These are phyloP conservation scores for Metarhizium guizhouense DNA, from an alignment of 2,329 filamentous ascomycete species.

Conservation along the genomic window DNA sequence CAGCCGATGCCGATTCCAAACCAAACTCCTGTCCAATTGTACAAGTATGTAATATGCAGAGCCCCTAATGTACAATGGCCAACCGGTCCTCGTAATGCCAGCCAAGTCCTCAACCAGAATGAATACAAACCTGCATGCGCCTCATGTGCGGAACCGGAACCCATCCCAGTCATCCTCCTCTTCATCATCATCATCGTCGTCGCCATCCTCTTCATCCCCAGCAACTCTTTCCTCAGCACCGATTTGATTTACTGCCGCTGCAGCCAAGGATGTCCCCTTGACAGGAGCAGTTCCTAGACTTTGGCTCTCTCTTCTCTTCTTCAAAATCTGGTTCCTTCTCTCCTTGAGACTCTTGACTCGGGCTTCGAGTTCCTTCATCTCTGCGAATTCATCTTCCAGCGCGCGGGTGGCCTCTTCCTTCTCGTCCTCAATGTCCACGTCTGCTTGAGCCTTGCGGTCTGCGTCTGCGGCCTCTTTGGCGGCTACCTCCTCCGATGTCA, in stretches of 20 bases:
- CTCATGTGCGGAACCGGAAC: constrained; percentile 36
- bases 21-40: background rate
- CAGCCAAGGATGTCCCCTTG: constrained; percentile 7
- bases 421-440: constrained; percentile 53
- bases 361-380: constrained; percentile 72
- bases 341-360: constrained; percentile 61
- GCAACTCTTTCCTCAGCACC: constrained; percentile 14
- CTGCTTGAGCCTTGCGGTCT: constrained; percentile 44
- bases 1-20: background rate
- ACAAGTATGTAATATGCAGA: background rate
- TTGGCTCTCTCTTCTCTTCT: constrained; percentile 23
- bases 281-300: constrained; percentile 17
- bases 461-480: constrained; percentile 43
- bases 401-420: constrained; percentile 67
- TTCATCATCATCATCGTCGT: constrained; percentile 42
- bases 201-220: constrained; percentile 25
- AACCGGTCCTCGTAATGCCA: background rate
- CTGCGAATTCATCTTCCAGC: constrained; percentile 69
- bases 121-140: background rate
- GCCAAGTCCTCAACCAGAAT: background rate
- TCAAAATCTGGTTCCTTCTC: constrained; percentile 57
- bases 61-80: constrained; percentile 1
- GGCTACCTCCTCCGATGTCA: constrained; percentile 55
- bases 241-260: constrained; percentile 18
- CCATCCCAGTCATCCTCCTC: constrained; percentile 49